Evolutionary conservation across 495 filamentous ascomycete genomes (phyloP), one percentile per base, ranked within the genome.

Genomic region (Aspergillus diversus): DNA sequence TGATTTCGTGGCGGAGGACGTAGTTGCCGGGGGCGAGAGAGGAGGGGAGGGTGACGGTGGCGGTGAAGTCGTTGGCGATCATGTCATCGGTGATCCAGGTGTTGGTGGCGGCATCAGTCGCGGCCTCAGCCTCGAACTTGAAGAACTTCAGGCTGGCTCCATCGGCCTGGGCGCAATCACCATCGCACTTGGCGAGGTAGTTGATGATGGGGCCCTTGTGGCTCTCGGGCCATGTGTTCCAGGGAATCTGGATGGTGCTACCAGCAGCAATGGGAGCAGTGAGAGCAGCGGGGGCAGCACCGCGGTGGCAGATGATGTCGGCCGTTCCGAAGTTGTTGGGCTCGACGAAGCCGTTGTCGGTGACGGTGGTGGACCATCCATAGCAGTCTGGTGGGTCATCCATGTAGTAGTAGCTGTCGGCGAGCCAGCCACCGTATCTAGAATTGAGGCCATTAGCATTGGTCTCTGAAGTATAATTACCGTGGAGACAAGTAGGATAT

Each of bases 1-100:
- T 85, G 63, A 89, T 83, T 71, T 91, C 88, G 68, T 89, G 85
- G 15, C 88, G 84, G 32, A 91, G 75, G 54, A 91, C 82, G 69
- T 89, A 91, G 69, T 85, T 83, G 32, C 87, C 87, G 8, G 85
- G 65, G 37, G 81, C 81, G 52, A 90, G 77, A 63, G 74, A 70
- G 11, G 74, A 39, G 5, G 88, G 87, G 70, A 91, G 86, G 48
- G 80, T 81, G 33, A 89, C 80, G 46, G 80, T 75, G 83, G 83
- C 87, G 46, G 73, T 80, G 72, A 79, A 80, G 79, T 83, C 80
- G 75, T 87, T 84, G 46, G 74, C 74, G 69, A 83, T 80, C 33
- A 91, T 72, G n/a, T 59, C 64, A 66, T 91, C 87, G 13, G 84
- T 71, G 13, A 77, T 83, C 87, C 87, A 90, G 12, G 59, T 73